A percentile compares a stretch with the other conserved stretches of the same genome.
These are phyloP conservation scores for Sugiyamaella chiloensis DNA, from an alignment of 805 yeast genomes.

Conservation along the genomic window DNA sequence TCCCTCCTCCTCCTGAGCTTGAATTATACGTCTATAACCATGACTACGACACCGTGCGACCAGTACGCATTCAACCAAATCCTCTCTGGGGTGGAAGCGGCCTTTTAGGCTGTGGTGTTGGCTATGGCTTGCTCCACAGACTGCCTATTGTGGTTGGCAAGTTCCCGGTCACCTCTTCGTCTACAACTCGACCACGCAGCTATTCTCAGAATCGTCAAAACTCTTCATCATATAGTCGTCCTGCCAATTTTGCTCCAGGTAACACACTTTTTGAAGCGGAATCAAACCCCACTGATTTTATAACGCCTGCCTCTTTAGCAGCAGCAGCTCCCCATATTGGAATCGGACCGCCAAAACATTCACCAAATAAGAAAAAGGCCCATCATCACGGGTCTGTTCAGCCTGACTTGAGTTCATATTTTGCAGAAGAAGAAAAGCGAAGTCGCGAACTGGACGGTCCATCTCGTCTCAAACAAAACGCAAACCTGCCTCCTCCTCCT, in stretches of 20 bases:
- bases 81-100: conserved; percentile 82
- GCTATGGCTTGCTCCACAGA: conserved; percentile 85
- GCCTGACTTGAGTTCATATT: conserved; percentile 25
- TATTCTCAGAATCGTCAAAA: not conserved
- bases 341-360: not conserved
- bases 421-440: conserved; percentile 28
- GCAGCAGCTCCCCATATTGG: conserved; percentile 17
- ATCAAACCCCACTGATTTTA: conserved; percentile 12
- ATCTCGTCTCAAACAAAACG: not conserved
- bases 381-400: conserved; percentile 12
- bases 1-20: conserved; percentile 36
- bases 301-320: conserved; percentile 21
- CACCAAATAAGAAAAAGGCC: conserved; percentile 11
- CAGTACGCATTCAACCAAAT: conserved; percentile 75
- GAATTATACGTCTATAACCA: conserved; percentile 80
- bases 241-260: conserved; percentile 33
- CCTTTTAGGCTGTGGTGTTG: conserved; percentile 88
- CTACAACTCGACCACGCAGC: conserved; percentile 1
- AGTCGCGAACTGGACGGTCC: conserved; percentile 25
- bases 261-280: conserved; percentile 40
- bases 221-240: conserved; percentile 3
- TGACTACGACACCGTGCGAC: conserved; percentile 80
- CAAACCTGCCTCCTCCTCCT: conserved; percentile 23
- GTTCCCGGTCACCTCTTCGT: conserved; percentile 6
- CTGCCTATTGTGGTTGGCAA: conserved; percentile 58